A percentile compares a stretch with the other conserved stretches of the same genome.
These are phyloP conservation scores for Rubia tinctorum DNA, from an alignment of 305 asterid genomes.

Conservation along the genomic window DNA sequence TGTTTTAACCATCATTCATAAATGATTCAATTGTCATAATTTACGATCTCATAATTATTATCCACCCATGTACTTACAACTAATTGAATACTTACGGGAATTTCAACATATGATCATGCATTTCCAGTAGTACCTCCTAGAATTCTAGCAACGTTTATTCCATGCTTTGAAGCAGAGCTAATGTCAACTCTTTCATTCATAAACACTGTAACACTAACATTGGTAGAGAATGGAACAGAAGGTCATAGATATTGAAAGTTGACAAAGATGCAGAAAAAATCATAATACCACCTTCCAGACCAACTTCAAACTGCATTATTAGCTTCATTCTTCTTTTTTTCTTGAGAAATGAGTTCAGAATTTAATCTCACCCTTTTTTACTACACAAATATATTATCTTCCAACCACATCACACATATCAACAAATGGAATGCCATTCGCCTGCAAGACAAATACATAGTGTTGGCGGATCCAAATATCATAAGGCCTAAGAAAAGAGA, in stretches of 20 bases:
- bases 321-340: constrained; percentile 81
- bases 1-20: neutral
- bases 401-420: constrained; percentile 60
- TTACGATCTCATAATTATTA: neutral
- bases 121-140: constrained; percentile 80
- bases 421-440: constrained; percentile 64
- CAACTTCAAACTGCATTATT: constrained; percentile 96
- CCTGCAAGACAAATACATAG: constrained; percentile 38
- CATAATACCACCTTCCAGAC: constrained; percentile 66
- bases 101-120: constrained; percentile 96
- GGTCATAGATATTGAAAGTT: neutral
- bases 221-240: neutral
- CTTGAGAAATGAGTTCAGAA: constrained; percentile 69
- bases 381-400: constrained; percentile 71
- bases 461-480: neutral
- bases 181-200: constrained; percentile 64
- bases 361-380: constrained; percentile 56
- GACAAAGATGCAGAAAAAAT: constrained; percentile 1
- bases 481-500: neutral
- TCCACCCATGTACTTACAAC: neutral
- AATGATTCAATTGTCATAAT: neutral
- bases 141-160: constrained; percentile 86
- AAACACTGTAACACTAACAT: neutral
- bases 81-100: constrained; percentile 28
- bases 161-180: constrained; percentile 73